Evolutionary conservation across 306 rosid genomes (phyloP).

Genomic region (Rosa persica): DNA sequence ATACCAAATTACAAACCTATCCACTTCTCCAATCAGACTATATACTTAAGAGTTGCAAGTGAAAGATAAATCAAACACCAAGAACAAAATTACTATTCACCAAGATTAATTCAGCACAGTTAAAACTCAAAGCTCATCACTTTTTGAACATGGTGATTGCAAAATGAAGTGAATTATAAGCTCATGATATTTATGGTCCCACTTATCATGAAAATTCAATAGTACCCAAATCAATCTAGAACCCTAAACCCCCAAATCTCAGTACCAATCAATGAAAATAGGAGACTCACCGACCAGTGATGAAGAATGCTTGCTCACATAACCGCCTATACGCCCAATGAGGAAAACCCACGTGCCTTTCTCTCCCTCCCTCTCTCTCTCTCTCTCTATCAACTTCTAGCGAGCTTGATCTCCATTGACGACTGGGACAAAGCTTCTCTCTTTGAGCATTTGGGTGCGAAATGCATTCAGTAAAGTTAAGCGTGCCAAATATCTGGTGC

Average conservation of each 20-base stretch:
- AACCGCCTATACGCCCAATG: background rate
- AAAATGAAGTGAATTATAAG: background rate
- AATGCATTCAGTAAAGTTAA: background rate
- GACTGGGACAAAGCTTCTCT: background rate
- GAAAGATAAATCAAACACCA: background rate
- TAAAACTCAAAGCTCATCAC: background rate
- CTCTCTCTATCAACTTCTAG: background rate
- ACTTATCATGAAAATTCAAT: background rate
- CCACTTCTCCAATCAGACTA: background rate
- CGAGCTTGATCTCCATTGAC: background rate
- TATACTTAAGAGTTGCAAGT: background rate
- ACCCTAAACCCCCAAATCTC: background rate
- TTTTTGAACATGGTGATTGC: background rate
- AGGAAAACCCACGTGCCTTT: background rate
- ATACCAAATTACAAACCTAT: background rate
- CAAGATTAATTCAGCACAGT: background rate
- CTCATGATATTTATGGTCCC: background rate
- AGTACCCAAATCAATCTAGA: background rate
- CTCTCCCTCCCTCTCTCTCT: background rate
- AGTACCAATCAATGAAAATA: background rate
- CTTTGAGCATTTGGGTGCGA: background rate
- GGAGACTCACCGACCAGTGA: background rate
- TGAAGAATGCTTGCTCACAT: background rate
- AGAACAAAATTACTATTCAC: background rate
- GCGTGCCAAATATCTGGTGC: background rate